phyloP scores from a whole-genome alignment of 208 protist species.

The Leishmania martiniquensis region DNA sequence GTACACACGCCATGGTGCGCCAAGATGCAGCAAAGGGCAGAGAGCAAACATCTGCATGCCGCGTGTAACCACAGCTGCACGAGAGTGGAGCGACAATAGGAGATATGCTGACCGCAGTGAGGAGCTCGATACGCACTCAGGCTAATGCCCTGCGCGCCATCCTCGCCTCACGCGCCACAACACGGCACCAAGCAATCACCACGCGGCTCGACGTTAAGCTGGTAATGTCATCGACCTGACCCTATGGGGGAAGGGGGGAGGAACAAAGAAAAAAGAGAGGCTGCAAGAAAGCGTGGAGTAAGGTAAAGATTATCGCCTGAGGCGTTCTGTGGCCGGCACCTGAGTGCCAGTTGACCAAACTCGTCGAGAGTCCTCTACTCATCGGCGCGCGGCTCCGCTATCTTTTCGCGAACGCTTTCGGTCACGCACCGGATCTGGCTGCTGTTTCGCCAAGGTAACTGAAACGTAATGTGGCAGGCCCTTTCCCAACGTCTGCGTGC shows the following conservation, averaged over 20 bases:
- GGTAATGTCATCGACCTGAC: not conserved
- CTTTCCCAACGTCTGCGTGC: conserved; percentile 61
- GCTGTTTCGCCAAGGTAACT: conserved; percentile 75
- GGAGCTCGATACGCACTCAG: not conserved
- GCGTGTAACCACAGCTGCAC: not conserved
- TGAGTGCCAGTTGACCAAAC: not conserved
- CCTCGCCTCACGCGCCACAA: not conserved
- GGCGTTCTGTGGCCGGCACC: not conserved
- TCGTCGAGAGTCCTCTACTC: not conserved
- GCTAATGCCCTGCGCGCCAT: not conserved
- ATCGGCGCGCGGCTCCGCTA: not conserved
- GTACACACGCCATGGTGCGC: not conserved
- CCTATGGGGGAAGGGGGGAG: not conserved
- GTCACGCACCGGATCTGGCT: not conserved
- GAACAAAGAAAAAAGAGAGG: not conserved
- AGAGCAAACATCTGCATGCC: not conserved
- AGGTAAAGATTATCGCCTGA: not conserved
- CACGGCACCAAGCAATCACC: not conserved
- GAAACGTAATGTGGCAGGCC: conserved; percentile 71
- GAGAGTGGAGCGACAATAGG: not conserved
- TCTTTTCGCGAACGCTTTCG: conserved; percentile 13
- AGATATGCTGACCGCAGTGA: not conserved
- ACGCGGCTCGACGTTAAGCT: not conserved
- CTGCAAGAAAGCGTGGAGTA: too few species aligned
- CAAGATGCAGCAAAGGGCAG: not conserved